Conservation (phyloP, 2,329 filamentous ascomycete species). For the Talaromyces sp. region DNA sequence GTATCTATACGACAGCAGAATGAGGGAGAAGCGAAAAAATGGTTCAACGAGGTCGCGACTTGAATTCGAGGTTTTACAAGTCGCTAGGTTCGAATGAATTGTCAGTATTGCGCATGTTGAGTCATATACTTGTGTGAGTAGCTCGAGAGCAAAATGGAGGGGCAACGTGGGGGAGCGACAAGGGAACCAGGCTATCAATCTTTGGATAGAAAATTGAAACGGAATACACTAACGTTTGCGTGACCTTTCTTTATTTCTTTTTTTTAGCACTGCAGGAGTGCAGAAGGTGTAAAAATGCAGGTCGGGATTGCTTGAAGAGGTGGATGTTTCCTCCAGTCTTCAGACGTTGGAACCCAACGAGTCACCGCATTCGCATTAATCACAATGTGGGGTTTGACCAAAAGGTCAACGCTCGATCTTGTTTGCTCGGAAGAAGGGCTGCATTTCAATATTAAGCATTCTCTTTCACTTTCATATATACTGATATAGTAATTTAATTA, state of each 20-base stretch:
- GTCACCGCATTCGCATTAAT: conserved; percentile 25
- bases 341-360: conserved; percentile 8
- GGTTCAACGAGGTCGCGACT: not conserved
- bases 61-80: not conserved
- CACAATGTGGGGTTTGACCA: conserved; percentile 13
- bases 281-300: not conserved
- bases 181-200: not conserved
- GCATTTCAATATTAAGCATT: not conserved
- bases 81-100: not conserved
- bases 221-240: too few relatives aligned
- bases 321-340: not conserved
- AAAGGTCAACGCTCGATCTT: too few relatives aligned
- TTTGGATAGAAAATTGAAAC: not conserved
- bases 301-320: not conserved
- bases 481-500: too few relatives aligned
- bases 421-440: too few relatives aligned
- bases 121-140: conserved; percentile 4
- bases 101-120: conserved; percentile 3
- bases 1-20: not conserved
- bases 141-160: conserved; percentile 14
- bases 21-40: not conserved
- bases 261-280: not conserved
- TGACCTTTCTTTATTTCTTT: too few relatives aligned
- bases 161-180: conserved; percentile 19
- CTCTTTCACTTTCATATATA: too few relatives aligned